Conservation (phyloP, 768 basidiomycete species). For the Russula abietina region DNA sequence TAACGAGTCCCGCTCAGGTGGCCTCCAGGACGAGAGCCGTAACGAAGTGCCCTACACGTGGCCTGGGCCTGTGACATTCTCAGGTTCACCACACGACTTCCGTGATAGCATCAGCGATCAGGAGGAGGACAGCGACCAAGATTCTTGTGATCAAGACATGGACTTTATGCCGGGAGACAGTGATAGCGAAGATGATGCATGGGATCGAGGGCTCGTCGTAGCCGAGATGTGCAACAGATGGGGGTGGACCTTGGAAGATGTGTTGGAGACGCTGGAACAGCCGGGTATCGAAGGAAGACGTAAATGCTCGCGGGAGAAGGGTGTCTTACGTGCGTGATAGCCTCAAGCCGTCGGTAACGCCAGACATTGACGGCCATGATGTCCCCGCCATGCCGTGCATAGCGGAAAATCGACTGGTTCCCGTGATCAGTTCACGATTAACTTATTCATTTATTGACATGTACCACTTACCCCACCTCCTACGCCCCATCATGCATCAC, state of each 20-base stretch:
- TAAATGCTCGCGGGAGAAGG: constrained; percentile 23
- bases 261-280: constrained; percentile 21
- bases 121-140: constrained; percentile 21
- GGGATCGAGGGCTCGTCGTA: constrained; percentile 18
- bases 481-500: not conserved
- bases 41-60: constrained; percentile 19
- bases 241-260: constrained; percentile 24
- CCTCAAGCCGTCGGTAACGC: constrained; percentile 13
- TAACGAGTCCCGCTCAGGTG: constrained; percentile 13
- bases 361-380: constrained; percentile 14
- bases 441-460: constrained; percentile 18
- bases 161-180: constrained; percentile 19
- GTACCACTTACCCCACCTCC: constrained; percentile 9
- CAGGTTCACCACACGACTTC: constrained; percentile 17
- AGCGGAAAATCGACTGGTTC: constrained; percentile 23
- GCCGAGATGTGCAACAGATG: constrained; percentile 22
- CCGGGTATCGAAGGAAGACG: constrained; percentile 21
- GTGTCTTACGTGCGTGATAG: constrained; percentile 22
- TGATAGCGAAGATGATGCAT: constrained; percentile 17
- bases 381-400: constrained; percentile 21
- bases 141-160: constrained; percentile 20
- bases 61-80: constrained; percentile 13
- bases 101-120: constrained; percentile 19
- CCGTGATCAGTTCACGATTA: constrained; percentile 20
- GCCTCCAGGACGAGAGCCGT: constrained; percentile 5